Evolutionary conservation across 2,329 filamentous ascomycete genomes (phyloP), one percentile per base, ranked within the genome.

Genomic region (Trichoderma sp.): DNA sequence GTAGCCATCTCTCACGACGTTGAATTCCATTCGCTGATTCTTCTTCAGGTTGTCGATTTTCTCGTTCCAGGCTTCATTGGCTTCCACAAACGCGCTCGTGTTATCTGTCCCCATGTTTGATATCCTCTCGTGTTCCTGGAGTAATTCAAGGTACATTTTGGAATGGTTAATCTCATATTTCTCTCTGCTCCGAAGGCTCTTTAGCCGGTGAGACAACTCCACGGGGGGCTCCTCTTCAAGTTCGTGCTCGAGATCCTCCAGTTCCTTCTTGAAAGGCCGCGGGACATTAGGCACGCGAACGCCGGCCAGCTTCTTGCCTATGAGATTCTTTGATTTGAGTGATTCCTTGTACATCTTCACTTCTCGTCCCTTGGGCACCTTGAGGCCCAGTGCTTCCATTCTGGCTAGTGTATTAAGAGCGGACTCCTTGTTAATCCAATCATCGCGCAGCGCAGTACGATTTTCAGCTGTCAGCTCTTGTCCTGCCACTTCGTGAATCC

Each of bases 401-500:
- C 82, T 81, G 26, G 81, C 76, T 6, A 86, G 73, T 1, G 82
- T 79, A 0, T 73, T 76, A 15, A 79, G 77, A 4, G 81, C 79
- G 56, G 86, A 87, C 70, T 85, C 82, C 11, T 83, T 32, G 69
- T 90, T 84, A 28, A 90, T 80, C 76, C 77, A 79, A 32, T 80
- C 79, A 68, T 88, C 87, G 51, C 88, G 85, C 21, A 82, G 77
- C 53, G 80, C 74, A 15, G 71, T 74, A 1, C 78, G 78, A n/a
- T 74, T 76, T 56, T 78, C 74, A 11, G 74, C 71, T 53, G 79
- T 73, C 28, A 76, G 71, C 30, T 85, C 82, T 18, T 78, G 74
- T 8, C 83, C 82, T 21, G 86, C 89, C 11, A 94, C 81, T 77
- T 93, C 88, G 53, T 85, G 83, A 4, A 91, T 80, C 76, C 86